Percentiles rank a stretch among this genome's conserved stretches.
phyloP scores from a whole-genome alignment of 2,329 filamentous ascomycete species.

The Myriosclerotinia curreyana region DNA sequence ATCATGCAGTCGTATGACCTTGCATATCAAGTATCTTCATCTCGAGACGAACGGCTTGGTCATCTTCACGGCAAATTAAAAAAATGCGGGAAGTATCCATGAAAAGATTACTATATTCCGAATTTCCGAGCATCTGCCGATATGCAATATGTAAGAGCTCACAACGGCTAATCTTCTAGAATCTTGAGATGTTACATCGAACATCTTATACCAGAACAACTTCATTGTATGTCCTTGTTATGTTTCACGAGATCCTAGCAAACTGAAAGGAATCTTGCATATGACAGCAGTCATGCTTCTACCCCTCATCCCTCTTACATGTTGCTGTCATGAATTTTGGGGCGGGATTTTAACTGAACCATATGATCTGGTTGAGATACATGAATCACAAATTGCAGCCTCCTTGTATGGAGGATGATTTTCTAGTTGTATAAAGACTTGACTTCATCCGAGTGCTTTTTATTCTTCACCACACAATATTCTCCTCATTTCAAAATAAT shows the following conservation, averaged over 20 bases:
- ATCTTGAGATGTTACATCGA: neutral
- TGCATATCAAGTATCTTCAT: neutral
- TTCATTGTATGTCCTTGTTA: neutral
- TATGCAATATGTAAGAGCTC: neutral
- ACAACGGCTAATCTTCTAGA: slow-evolving; percentile 12
- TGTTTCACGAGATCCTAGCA: neutral
- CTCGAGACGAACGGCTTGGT: neutral
- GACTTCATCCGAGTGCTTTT: neutral
- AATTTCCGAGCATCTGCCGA: slow-evolving; percentile 9
- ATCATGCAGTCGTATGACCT: neutral
- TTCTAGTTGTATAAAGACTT: slow-evolving; percentile 13
- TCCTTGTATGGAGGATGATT: neutral
- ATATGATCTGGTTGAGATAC: slow-evolving; percentile 2
- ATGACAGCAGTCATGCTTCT: neutral
- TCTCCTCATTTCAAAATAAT: neutral
- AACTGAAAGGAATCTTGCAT: neutral
- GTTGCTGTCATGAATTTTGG: neutral
- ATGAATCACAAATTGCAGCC: neutral
- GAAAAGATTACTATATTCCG: slow-evolving; percentile 8
- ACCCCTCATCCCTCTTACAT: neutral
- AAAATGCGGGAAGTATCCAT: slow-evolving; percentile 1
- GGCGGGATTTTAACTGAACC: slow-evolving; percentile 16
- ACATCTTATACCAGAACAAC: neutral
- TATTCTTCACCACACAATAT: neutral
- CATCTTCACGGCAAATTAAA: neutral